Evolutionary conservation across 2,329 filamentous ascomycete genomes (phyloP).

Genomic region (Emmonsiellopsis sp.): DNA sequence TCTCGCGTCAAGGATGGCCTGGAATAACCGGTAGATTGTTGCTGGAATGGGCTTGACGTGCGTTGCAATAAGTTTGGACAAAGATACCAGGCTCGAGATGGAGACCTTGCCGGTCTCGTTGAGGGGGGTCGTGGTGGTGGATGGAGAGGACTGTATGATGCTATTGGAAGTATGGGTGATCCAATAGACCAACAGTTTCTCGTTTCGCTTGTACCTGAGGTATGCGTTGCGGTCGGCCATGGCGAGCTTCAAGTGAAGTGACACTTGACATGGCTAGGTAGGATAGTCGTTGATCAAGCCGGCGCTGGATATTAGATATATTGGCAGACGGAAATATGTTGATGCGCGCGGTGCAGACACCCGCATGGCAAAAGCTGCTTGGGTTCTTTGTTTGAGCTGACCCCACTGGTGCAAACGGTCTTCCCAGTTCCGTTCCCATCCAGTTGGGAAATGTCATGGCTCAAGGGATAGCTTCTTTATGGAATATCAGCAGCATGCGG

Average conservation of each 20-base stretch:
- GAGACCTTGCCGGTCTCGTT: conserved; percentile 32
- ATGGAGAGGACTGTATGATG: conserved; percentile 21
- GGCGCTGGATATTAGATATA: no score
- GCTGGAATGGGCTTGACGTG: conserved; percentile 25
- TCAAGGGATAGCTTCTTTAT: no score
- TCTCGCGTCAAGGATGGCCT: conserved; percentile 31
- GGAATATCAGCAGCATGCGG: no score
- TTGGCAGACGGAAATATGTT: no score
- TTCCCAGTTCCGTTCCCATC: no score
- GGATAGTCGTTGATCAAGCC: background rate
- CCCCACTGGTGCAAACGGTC: no score
- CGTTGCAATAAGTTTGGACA: conserved; percentile 34
- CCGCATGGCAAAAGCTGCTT: no score
- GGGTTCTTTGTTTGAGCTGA: no score
- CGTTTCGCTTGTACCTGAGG: conserved; percentile 33
- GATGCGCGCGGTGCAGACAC: no score
- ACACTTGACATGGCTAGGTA: background rate
- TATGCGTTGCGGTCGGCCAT: conserved; percentile 23
- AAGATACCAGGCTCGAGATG: conserved; percentile 28
- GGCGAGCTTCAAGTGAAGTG: background rate
- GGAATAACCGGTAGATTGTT: conserved; percentile 29
- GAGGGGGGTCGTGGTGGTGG: conserved; percentile 7
- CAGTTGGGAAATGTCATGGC: no score
- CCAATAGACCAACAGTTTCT: conserved; percentile 31
- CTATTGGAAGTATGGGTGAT: conserved; percentile 21